phyloP scores from a whole-genome alignment of 2,329 filamentous ascomycete species.

The Diaporthe vexans region DNA sequence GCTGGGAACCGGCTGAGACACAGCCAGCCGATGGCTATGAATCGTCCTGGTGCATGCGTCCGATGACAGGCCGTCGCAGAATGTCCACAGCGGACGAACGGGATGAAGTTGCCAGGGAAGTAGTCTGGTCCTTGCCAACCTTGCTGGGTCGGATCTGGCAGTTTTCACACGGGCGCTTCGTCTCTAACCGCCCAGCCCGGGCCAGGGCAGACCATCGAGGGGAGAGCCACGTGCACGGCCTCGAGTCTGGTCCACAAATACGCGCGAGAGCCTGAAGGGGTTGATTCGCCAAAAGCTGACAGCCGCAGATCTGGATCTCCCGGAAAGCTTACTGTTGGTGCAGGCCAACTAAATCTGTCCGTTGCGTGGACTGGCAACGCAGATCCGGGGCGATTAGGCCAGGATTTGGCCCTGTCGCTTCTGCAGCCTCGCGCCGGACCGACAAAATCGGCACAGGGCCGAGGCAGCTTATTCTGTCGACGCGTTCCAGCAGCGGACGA shows the following conservation, averaged over 20 bases:
- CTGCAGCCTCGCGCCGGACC: constrained; percentile 5
- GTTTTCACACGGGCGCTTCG: neutral
- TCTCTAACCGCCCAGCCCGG: neutral
- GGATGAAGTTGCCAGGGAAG: neutral
- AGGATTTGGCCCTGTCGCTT: neutral
- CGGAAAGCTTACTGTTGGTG: constrained; percentile 11
- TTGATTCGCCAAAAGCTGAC: constrained; percentile 5
- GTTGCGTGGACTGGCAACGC: neutral
- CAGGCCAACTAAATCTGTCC: constrained; percentile 3
- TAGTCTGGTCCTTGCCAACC: neutral
- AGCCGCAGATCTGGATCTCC: constrained; percentile 21
- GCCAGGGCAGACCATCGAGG: constrained; percentile 1
- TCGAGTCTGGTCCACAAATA: neutral
- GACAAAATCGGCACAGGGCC: neutral
- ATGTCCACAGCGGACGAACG: constrained; percentile 15
- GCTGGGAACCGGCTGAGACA: constrained; percentile 18
- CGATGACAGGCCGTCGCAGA: constrained; percentile 1
- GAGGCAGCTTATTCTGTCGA: neutral
- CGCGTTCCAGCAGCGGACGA: neutral
- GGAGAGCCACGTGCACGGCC: constrained; percentile 14
- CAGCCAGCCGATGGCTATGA: neutral
- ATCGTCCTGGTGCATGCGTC: neutral
- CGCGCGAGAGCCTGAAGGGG: neutral
- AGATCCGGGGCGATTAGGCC: constrained; percentile 1
- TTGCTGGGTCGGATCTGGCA: neutral